phyloP scores from a whole-genome alignment of 768 basidiomycete species.

The Trametes cingulata region DNA sequence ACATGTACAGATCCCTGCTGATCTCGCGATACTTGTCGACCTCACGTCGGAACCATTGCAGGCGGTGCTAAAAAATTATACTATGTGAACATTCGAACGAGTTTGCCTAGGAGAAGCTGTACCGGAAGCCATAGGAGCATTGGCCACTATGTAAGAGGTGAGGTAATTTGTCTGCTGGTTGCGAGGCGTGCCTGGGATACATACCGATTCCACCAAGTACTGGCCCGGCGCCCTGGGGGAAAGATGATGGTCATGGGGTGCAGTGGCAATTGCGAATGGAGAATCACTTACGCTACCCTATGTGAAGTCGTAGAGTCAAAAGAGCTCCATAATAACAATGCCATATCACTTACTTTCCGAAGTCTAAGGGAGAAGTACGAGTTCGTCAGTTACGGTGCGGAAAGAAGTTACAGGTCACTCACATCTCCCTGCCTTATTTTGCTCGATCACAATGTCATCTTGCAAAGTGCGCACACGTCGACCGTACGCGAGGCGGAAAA shows the following conservation, averaged over 20 bases:
- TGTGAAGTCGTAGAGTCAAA: not conserved
- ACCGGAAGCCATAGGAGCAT: conserved; percentile 7
- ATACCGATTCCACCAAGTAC: conserved; percentile 11
- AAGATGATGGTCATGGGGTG: too few species aligned
- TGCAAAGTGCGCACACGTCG: conserved; percentile 3
- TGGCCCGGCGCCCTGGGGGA: conserved; percentile 1
- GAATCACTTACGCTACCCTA: not conserved
- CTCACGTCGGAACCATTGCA: conserved; percentile 15
- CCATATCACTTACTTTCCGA: conserved; percentile 3
- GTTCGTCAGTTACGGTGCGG: too few species aligned
- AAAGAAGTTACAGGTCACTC: too few species aligned
- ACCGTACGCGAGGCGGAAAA: conserved; percentile 8
- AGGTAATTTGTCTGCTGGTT: not conserved
- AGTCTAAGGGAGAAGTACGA: not conserved
- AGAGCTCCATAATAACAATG: not conserved
- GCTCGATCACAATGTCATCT: conserved; percentile 1
- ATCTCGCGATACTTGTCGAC: conserved; percentile 5
- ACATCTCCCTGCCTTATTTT: conserved; percentile 1
- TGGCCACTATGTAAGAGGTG: conserved; percentile 8
- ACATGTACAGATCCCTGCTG: not conserved
- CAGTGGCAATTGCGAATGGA: too few species aligned
- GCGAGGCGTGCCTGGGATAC: not conserved
- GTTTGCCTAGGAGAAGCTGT: not conserved
- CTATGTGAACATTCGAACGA: not conserved
- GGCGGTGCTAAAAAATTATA: too few species aligned